Conservation (phyloP, 2,329 filamentous ascomycete genomes). For the Verticillium nubilum region DNA sequence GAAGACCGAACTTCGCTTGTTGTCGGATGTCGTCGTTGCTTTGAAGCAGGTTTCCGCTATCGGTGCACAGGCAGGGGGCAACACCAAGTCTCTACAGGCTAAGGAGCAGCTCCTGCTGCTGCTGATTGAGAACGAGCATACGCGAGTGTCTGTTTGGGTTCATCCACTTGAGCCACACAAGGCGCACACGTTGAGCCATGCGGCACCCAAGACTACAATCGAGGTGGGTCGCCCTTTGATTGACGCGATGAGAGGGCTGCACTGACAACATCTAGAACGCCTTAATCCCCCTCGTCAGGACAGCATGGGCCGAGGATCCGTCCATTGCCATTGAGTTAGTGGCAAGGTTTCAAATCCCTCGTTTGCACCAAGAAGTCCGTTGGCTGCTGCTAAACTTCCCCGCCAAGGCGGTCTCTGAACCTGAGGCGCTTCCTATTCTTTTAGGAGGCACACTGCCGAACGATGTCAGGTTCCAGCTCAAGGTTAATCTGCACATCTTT, state of each 20-base stretch:
- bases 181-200: constrained; percentile 14
- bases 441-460: constrained; percentile 69
- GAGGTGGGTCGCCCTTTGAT: constrained; percentile 23
- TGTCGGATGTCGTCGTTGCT: constrained; percentile 66
- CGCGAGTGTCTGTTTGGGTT: constrained; percentile 83
- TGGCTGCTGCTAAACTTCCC: constrained; percentile 77
- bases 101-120: constrained; percentile 82
- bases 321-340: constrained; percentile 82
- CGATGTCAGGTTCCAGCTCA: constrained; percentile 80
- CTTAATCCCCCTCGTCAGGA: constrained; percentile 61
- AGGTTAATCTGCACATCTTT: constrained; percentile 42
- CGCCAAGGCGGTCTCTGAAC: constrained; percentile 72
- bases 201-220: constrained; percentile 15
- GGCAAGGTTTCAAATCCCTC: constrained; percentile 70
- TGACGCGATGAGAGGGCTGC: not conserved
- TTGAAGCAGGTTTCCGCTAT: constrained; percentile 61
- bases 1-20: constrained; percentile 82
- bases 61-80: constrained; percentile 44
- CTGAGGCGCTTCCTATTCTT: constrained; percentile 77
- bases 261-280: constrained; percentile 35
- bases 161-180: constrained; percentile 58
- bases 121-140: constrained; percentile 79
- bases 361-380: constrained; percentile 70
- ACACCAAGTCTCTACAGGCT: constrained; percentile 60
- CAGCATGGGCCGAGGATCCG: constrained; percentile 83